A percentile compares a stretch with the other conserved stretches of the same genome.
Conservation (phyloP, 257 asterid genomes). For the Osmanthus fragrans region DNA sequence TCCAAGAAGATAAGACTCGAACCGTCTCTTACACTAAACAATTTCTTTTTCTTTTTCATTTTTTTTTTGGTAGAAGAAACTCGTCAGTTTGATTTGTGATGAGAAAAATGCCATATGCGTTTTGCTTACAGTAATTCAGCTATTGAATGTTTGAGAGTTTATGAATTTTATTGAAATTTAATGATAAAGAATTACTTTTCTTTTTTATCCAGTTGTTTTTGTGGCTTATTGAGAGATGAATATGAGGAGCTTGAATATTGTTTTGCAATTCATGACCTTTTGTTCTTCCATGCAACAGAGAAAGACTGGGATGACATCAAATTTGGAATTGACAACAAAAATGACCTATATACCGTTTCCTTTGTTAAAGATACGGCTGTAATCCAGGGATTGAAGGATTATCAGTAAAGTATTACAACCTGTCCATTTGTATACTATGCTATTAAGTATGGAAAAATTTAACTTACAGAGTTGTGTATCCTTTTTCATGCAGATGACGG, state of each 20-base stretch:
- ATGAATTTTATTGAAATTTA: too few relatives aligned
- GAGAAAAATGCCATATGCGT: too few relatives aligned
- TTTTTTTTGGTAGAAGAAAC: too few relatives aligned
- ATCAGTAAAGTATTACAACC: slow-evolving; percentile 60
- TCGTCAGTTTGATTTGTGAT: too few relatives aligned
- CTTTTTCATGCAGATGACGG: slow-evolving; percentile 45
- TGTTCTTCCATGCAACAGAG: slow-evolving; percentile 45
- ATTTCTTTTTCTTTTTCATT: too few relatives aligned
- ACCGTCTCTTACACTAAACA: too few relatives aligned
- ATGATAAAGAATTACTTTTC: too few relatives aligned
- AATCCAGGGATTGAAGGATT: slow-evolving; percentile 89
- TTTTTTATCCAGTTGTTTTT: too few relatives aligned
- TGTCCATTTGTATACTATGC: neutral
- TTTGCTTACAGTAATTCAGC: too few relatives aligned
- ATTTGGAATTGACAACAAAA: slow-evolving; percentile 91
- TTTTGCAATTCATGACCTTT: slow-evolving; percentile 25
- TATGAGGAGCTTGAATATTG: neutral
- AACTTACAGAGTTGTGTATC: neutral
- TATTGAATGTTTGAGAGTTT: too few relatives aligned
- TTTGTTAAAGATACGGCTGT: slow-evolving; percentile 98
- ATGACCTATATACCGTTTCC: slow-evolving; percentile 94
- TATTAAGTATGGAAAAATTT: neutral
- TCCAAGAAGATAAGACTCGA: too few relatives aligned
- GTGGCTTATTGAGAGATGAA: too few relatives aligned
- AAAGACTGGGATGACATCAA: slow-evolving; percentile 20